Percentiles rank a stretch among this genome's conserved stretches.
Conservation (phyloP, 805 yeast species). For the Saccharomycopsis javanensis region DNA sequence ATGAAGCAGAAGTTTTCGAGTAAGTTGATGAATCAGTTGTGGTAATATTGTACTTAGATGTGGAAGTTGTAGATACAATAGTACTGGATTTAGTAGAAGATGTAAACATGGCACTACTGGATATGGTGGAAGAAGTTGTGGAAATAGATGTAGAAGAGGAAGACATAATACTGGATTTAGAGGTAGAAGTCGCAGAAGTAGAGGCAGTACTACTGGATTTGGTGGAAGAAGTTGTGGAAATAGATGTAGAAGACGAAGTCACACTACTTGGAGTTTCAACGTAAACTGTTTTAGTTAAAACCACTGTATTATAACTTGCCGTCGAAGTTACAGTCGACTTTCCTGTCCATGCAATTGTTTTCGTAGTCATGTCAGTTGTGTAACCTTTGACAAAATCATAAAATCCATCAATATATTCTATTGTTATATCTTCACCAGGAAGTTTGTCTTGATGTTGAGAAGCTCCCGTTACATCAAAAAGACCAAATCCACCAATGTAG, state of each 20-base stretch:
- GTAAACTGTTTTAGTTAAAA: neutral
- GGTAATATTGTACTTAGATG: too few relatives aligned
- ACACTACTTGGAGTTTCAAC: neutral
- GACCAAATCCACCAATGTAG: conserved; percentile 4
- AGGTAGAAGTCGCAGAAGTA: neutral
- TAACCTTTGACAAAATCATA: neutral
- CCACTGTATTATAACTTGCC: neutral
- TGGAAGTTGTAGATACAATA: too few relatives aligned
- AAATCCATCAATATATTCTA: neutral
- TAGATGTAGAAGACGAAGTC: neutral
- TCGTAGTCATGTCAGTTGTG: neutral
- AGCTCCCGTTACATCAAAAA: conserved; percentile 7
- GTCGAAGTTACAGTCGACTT: neutral
- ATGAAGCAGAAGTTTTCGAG: neutral
- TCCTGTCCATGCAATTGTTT: neutral
- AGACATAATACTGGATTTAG: too few relatives aligned
- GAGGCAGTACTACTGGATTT: neutral
- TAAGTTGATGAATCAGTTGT: too few relatives aligned
- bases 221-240: neutral
- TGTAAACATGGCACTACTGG: neutral
- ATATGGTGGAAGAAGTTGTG: neutral
- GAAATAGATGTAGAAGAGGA: too few relatives aligned
- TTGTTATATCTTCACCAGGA: neutral
- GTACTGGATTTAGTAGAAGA: too few relatives aligned
- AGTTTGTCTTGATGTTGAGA: neutral